A percentile compares a stretch with the other conserved stretches of the same genome.
Conservation (phyloP, 2,329 filamentous ascomycete genomes). For the Sporothrix inflata region DNA sequence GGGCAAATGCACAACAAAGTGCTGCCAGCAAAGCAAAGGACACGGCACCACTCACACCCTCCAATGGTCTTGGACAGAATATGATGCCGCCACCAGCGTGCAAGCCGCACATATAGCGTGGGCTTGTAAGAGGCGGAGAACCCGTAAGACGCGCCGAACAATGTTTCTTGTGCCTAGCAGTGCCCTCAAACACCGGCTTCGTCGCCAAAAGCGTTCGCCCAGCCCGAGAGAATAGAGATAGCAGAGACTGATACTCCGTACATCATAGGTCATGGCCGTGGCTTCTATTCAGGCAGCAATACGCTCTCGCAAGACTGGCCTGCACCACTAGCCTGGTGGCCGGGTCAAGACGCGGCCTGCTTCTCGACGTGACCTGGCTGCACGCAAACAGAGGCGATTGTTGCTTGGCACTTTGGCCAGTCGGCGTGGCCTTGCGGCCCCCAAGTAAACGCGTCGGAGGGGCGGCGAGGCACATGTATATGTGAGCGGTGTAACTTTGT, state of each 20-base stretch:
- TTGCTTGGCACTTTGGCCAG: background rate
- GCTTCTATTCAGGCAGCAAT: background rate
- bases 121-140: background rate
- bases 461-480: background rate
- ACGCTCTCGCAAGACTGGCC: background rate
- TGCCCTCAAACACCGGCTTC: background rate
- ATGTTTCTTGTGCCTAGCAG: background rate
- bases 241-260: background rate
- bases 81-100: background rate
- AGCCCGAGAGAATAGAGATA: background rate
- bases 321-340: slow-evolving; percentile 25
- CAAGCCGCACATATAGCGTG: background rate
- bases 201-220: background rate
- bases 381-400: background rate
- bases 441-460: background rate
- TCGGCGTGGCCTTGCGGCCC: background rate
- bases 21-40: slow-evolving; percentile 21
- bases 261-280: background rate
- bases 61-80: background rate
- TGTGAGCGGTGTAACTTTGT: background rate
- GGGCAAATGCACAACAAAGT: slow-evolving; percentile 14
- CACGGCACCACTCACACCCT: background rate
- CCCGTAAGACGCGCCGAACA: slow-evolving; percentile 12
- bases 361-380: background rate
- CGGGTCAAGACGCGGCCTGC: background rate